Percentiles rank a stretch among this genome's conserved stretches.
These are phyloP conservation scores for Sugiyamaella paludigena DNA, from an alignment of 1,139 yeast species.

Conservation along the genomic window DNA sequence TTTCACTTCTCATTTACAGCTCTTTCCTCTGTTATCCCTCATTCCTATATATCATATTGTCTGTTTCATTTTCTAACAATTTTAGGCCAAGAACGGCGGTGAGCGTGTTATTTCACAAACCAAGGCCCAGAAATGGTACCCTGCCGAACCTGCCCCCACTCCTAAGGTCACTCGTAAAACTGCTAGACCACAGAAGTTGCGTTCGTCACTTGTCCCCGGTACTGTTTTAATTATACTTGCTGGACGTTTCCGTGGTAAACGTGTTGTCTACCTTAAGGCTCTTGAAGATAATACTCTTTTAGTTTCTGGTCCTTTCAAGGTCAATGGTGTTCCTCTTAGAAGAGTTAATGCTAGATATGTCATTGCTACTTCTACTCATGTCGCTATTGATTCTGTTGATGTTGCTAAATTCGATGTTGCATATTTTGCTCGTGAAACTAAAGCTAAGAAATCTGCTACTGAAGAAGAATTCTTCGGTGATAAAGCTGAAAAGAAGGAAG, in stretches of 20 bases:
- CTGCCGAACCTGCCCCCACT: slow-evolving; percentile 89
- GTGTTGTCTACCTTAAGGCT: slow-evolving; percentile 97
- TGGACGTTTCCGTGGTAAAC: slow-evolving; percentile 99
- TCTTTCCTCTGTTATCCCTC: neutral
- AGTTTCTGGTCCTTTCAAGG: slow-evolving; percentile 99
- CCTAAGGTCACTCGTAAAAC: slow-evolving; percentile 65
- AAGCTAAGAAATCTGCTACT: slow-evolving; percentile 64
- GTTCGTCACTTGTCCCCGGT: slow-evolving; percentile 97
- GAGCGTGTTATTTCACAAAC: slow-evolving; percentile 32
- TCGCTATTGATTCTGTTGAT: slow-evolving; percentile 75
- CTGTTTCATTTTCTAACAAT: slow-evolving; percentile 16
- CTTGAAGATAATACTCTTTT: slow-evolving; percentile 98
- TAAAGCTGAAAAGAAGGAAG: slow-evolving; percentile 76
- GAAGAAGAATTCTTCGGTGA: slow-evolving; percentile 96
- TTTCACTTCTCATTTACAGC: neutral
- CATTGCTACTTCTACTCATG: slow-evolving; percentile 96
- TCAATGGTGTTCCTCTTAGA: slow-evolving; percentile 99
- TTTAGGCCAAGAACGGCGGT: slow-evolving; percentile 38
- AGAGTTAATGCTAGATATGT: slow-evolving; percentile 99
- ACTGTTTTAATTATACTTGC: slow-evolving; percentile 97
- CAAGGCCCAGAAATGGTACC: slow-evolving; percentile 86
- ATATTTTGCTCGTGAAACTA: slow-evolving; percentile 94
- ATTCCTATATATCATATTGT: neutral
- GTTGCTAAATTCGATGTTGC: slow-evolving; percentile 91
- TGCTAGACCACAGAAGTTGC: slow-evolving; percentile 91